phyloP scores from a whole-genome alignment of 345 rosid genomes.

The Rhodamnia argentea region DNA sequence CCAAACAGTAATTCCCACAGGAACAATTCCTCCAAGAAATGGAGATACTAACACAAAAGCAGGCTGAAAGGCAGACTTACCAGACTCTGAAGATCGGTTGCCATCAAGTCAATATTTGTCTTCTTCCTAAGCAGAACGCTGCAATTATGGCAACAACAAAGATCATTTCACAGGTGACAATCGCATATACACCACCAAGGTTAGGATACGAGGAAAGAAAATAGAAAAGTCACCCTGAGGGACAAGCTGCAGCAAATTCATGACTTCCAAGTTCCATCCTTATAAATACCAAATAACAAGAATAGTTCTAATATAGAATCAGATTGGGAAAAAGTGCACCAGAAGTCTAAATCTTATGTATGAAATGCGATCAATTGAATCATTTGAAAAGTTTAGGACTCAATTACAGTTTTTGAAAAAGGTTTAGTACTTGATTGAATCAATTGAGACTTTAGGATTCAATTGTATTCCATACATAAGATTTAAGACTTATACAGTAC shows the following conservation, averaged over 20 bases:
- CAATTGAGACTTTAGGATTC: neutral
- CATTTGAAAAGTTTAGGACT: neutral
- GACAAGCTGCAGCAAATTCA: neutral
- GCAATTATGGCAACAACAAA: slow-evolving; percentile 6
- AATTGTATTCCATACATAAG: neutral
- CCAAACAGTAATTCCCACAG: neutral
- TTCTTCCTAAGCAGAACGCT: slow-evolving; percentile 73
- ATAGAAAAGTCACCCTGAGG: neutral
- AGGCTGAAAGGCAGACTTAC: slow-evolving; percentile 21
- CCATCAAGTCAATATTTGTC: slow-evolving; percentile 54
- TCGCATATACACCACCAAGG: neutral
- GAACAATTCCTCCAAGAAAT: neutral
- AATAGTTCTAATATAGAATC: neutral
- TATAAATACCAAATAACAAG: neutral
- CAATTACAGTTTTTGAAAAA: neutral
- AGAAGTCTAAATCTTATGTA: neutral
- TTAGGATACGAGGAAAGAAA: neutral
- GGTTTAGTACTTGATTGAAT: neutral
- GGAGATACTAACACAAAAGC: neutral
- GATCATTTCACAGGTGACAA: neutral
- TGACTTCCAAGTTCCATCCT: neutral
- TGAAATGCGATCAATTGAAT: neutral
- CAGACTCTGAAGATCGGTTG: slow-evolving; percentile 54
- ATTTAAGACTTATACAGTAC: neutral
- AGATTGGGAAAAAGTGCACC: neutral